A percentile compares a stretch with the other conserved stretches of the same genome.
phyloP scores from a whole-genome alignment of 73 alveolate genomes.

The Paramecium caudatum region DNA sequence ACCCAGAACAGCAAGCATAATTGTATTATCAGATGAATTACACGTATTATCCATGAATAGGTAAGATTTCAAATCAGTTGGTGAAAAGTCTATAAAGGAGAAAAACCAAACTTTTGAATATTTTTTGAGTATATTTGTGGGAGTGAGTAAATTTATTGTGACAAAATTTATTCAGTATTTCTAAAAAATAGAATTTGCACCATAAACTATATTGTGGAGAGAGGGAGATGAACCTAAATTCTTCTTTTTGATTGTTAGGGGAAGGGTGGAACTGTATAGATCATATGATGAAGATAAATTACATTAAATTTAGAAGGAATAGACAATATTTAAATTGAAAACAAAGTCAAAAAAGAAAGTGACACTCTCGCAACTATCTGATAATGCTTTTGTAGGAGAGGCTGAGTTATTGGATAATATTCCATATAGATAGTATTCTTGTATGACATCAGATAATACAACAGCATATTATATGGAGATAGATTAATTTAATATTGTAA shows the following conservation, averaged over 20 bases:
- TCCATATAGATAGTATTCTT: not conserved
- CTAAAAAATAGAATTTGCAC: slow-evolving; percentile 12
- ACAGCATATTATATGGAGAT: slow-evolving; percentile 55
- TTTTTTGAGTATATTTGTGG: slow-evolving; percentile 41
- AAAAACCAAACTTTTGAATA: slow-evolving; percentile 18
- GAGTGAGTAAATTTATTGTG: slow-evolving; percentile 37
- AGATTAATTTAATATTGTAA: slow-evolving; percentile 45
- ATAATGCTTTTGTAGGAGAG: slow-evolving; percentile 60
- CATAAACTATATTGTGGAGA: slow-evolving; percentile 58
- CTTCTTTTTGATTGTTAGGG: slow-evolving; percentile 44
- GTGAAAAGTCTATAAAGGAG: slow-evolving; percentile 56
- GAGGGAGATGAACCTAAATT: slow-evolving; percentile 69
- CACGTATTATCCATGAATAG: slow-evolving; percentile 48
- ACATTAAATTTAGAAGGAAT: not conserved
- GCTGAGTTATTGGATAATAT: slow-evolving; percentile 30
- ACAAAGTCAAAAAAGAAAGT: slow-evolving; percentile 11
- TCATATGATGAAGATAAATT: not conserved
- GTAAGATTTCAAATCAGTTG: slow-evolving; percentile 30
- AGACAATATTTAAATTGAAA: not conserved
- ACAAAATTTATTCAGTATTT: slow-evolving; percentile 45
- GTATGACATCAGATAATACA: slow-evolving; percentile 56
- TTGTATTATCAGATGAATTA: slow-evolving; percentile 13
- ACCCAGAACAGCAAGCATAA: slow-evolving; percentile 64
- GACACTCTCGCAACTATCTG: slow-evolving; percentile 28
- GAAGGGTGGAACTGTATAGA: slow-evolving; percentile 60